Percentiles rank a stretch among this genome's conserved stretches.
phyloP scores from a whole-genome alignment of 768 basidiomycete genomes.

The Baorangia bicolor region DNA sequence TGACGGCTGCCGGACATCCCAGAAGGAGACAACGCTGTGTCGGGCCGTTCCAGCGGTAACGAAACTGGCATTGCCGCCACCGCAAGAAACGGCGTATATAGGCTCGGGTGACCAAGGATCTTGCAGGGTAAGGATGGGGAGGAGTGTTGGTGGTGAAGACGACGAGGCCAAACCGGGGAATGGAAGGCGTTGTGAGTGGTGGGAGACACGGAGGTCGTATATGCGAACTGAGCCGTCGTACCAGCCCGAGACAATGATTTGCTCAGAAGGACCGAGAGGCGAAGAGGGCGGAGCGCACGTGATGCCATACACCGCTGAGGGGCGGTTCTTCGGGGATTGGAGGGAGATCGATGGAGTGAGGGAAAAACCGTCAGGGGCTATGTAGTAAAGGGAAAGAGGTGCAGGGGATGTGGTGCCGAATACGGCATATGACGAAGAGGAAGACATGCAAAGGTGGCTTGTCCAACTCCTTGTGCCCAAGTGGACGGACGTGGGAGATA shows the following conservation, averaged over 20 bases:
- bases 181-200: constrained; percentile 14
- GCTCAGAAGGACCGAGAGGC: constrained; percentile 67
- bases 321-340: constrained; percentile 34
- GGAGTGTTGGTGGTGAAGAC: constrained; percentile 37
- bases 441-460: constrained; percentile 51
- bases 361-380: constrained; percentile 48
- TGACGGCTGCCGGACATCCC: constrained; percentile 68
- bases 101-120: constrained; percentile 74
- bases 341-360: constrained; percentile 49
- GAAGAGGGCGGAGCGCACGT: constrained; percentile 57
- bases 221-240: constrained; percentile 73
- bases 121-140: constrained; percentile 56
- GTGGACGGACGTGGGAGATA: constrained; percentile 35
- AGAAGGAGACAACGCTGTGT: constrained; percentile 76
- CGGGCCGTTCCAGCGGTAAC: constrained; percentile 76
- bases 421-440: constrained; percentile 59
- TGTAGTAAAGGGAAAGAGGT: constrained; percentile 58
- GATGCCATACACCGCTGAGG: constrained; percentile 74
- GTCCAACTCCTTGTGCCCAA: constrained; percentile 61
- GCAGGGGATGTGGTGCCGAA: constrained; percentile 60
- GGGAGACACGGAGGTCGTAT: constrained; percentile 65
- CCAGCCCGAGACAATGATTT: constrained; percentile 78
- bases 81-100: constrained; percentile 73
- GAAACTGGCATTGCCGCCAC: constrained; percentile 65
- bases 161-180: background rate